Evolutionary conservation across 495 filamentous ascomycete genomes (phyloP).

Genomic region (Cenococcum geophilum): DNA sequence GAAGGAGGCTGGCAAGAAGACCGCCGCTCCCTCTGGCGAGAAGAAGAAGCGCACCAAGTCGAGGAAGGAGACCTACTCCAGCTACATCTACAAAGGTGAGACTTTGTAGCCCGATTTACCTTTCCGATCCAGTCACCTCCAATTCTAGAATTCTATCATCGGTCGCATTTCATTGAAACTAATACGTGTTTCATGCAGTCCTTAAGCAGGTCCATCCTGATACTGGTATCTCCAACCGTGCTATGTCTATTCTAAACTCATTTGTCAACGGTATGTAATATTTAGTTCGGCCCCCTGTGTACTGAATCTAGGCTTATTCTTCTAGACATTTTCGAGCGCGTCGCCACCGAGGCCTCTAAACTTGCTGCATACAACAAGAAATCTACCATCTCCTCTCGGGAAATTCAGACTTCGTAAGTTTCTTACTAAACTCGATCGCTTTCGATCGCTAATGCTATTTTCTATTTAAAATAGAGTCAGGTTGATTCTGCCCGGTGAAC

Average conservation of each 20-base stretch:
- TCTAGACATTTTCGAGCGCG: constrained; percentile 98
- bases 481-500: constrained; percentile 94
- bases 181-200: constrained; percentile 55
- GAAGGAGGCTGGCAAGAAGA: constrained; percentile 99
- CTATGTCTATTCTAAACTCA: constrained; percentile 99
- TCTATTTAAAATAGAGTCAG: constrained; percentile 77
- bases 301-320: neutral
- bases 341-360: constrained; percentile 98
- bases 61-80: constrained; percentile 99
- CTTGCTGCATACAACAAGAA: constrained; percentile 99
- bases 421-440: neutral
- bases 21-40: constrained; percentile 79
- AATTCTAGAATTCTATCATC: neutral
- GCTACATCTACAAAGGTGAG: constrained; percentile 99
- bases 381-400: constrained; percentile 97
- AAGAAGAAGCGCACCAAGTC: constrained; percentile 99
- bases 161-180: constrained; percentile 30
- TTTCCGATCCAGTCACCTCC: constrained; percentile 11
- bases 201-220: constrained; percentile 99
- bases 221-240: constrained; percentile 99
- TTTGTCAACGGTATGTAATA: constrained; percentile 89
- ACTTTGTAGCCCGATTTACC: constrained; percentile 17
- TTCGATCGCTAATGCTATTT: constrained; percentile 10
- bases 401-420: constrained; percentile 93
- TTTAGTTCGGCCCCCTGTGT: neutral